These are phyloP conservation scores for Melocanna baccifera DNA, from an alignment of 176 grass and related monocot genomes.

Conservation along the genomic window DNA sequence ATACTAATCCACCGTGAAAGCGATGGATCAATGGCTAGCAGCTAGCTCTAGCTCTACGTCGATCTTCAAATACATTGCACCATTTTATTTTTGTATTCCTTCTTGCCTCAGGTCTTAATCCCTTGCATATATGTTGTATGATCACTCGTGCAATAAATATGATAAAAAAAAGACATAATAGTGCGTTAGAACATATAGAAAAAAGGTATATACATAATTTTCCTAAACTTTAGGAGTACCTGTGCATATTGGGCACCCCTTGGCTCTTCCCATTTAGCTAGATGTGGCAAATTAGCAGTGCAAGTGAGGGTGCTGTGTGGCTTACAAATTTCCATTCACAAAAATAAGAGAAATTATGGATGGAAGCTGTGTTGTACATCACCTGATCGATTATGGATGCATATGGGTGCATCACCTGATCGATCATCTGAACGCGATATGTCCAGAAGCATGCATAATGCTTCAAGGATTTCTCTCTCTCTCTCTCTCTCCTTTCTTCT, in stretches of 20 bases:
- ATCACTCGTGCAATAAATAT: no score
- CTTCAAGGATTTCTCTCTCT: background rate
- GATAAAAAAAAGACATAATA: no score
- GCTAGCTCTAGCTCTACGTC: background rate
- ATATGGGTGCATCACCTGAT: conserved; percentile 11
- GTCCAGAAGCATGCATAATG: background rate
- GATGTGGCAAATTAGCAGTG: background rate
- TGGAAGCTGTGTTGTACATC: conserved; percentile 4
- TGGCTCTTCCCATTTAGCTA: no score
- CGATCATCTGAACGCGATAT: background rate
- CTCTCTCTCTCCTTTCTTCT: background rate
- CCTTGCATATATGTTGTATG: no score
- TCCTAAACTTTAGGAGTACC: no score
- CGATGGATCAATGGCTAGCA: conserved; percentile 13
- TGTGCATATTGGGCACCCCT: no score
- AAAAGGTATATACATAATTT: no score
- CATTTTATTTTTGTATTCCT: no score
- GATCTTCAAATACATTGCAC: background rate
- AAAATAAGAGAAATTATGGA: background rate
- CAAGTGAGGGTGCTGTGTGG: background rate
- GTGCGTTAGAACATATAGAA: no score
- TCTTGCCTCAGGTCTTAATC: no score
- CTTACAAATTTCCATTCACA: background rate
- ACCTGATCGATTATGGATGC: background rate
- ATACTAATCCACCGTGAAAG: background rate